Evolutionary conservation across 2,329 filamentous ascomycete species (phyloP), one percentile per base, ranked within the genome.

Genomic region (Hypoxylon sp.): DNA sequence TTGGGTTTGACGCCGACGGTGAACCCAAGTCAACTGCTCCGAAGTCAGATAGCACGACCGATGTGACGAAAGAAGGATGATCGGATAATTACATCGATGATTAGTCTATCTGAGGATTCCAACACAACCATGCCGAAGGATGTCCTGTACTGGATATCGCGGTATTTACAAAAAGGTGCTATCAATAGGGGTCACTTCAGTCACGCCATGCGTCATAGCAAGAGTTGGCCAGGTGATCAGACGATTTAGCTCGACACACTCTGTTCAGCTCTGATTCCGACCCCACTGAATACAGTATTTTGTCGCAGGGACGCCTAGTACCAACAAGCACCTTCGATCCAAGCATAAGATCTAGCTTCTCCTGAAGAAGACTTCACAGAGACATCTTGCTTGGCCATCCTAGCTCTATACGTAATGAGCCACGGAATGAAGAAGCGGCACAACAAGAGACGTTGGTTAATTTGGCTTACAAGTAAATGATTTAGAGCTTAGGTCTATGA

Each of bases 1-100:
- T 99, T 30, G 95, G 95, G 0, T 94, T 98, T 70, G 92, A 97
- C 79, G 82, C 88, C 0, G 92, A 97, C 8, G 93, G 91, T 2
- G 92, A 95, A 71, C 81, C 82, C 17, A 44, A 44, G 17, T 44
- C 40, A 44, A 44, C 17, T 10, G 40, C 40, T 11, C 40, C 40
- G 14, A 64, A 58, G 50, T 37, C 59, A n/a, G 54, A 66, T 25
- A 31, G 49, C 7, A 13, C 63, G 10, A 53, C 66, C 42, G 66
- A 69, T 10, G 48, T 56, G 27, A 53, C 66, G 10, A 61, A 71
- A 37, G 64, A 71, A 50, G 68, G 62, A 10, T 73, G 70, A 72
- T 17, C 8, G 31, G n/a, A 17, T 40, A 17, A 11, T 37, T 20
- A 14, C 35, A 17, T 2, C 33, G 25, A 60, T 42, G 50, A 53